A percentile compares a stretch with the other conserved stretches of the same genome.
phyloP scores from a whole-genome alignment of 192 early-diverging fungal genomes.

The Coemansia sp. region DNA sequence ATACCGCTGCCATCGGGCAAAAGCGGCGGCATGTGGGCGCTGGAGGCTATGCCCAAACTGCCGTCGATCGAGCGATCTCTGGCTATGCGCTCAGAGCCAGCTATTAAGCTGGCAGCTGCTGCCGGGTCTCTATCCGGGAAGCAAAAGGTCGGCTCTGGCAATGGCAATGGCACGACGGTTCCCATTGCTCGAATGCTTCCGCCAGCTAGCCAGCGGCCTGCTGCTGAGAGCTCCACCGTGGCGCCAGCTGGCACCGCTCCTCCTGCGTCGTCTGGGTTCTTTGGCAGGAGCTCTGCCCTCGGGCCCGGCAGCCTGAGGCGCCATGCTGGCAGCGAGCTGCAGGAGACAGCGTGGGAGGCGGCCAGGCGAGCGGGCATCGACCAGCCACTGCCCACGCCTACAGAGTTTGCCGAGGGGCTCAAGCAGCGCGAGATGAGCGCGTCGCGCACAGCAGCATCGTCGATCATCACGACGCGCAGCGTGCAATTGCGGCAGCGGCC shows the following conservation, averaged over 20 bases:
- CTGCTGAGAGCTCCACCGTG: neutral
- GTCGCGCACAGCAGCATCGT: conserved; percentile 26
- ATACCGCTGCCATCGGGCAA: conserved; percentile 22
- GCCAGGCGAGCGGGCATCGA: conserved; percentile 34
- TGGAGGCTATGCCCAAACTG: neutral
- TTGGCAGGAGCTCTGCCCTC: neutral
- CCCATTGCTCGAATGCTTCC: conserved; percentile 27
- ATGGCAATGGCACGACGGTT: conserved; percentile 16
- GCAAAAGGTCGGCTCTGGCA: conserved; percentile 8
- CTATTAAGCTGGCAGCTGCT: conserved; percentile 14
- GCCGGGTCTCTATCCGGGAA: neutral
- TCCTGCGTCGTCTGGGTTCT: neutral
- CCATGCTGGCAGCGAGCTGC: neutral
- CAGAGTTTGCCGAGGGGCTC: conserved; percentile 25
- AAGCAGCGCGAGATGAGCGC: conserved; percentile 31
- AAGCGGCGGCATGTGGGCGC: neutral
- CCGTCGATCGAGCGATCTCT: conserved; percentile 9
- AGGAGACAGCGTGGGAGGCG: conserved; percentile 10
- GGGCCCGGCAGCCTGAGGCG: neutral
- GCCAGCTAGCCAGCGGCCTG: neutral
- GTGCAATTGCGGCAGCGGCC: neutral
- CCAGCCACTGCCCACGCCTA: conserved; percentile 17
- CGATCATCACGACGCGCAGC: conserved; percentile 12
- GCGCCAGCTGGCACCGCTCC: neutral
- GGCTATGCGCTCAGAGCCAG: conserved; percentile 49